Evolutionary conservation across 2,329 filamentous ascomycete species (phyloP), one percentile per base, ranked within the genome.

Genomic region (Ceratocystis papillata): DNA sequence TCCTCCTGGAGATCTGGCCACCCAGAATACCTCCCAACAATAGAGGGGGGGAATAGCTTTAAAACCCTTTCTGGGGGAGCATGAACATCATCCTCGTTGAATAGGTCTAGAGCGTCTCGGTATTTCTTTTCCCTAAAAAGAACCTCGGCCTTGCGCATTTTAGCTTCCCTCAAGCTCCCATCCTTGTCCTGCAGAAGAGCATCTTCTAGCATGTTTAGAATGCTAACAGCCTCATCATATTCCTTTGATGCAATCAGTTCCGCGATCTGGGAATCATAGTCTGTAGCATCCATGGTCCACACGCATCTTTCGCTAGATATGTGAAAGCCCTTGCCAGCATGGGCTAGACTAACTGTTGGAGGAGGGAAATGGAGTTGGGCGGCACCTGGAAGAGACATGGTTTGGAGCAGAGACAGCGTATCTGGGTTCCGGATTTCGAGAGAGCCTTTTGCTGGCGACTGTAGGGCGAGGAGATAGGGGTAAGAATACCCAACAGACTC

Each of bases 401-500:
- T 90, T 76, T 99, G 94, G 20, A 99, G 79, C 17, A 96, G 77
- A n/a, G 87, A 94, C 59, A 97, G 77, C 0, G 93, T 97, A 67
- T 94, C 88, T 0, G 94, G 93, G 72, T 96, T 99, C 50, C 94
- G 83, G 46, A 99, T 87, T 75, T 99, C 94, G 10, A 99, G 78
- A 0, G 84, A 85, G 2, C 93, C 91, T 75, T 94, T 96, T 1
- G 88, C 81, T 0, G 90, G 85, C 6, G 90, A 80, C 73, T 96
- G 91, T 15, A 99, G 78, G 8, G 91, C 89, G 62, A 99, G 79
- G 65, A 99, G 86, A 73, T 96, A 99, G 0, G 94, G 94, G 74
- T 99, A 99, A 25, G 92, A 96, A 75, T 96, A 99, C 25, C 93
- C 94, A 67, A 99, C 87, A 66, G 87, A 87, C 71, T 96, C 92